phyloP scores from a whole-genome alignment of 2,329 filamentous ascomycete species.

The Ascosphaera apis region DNA sequence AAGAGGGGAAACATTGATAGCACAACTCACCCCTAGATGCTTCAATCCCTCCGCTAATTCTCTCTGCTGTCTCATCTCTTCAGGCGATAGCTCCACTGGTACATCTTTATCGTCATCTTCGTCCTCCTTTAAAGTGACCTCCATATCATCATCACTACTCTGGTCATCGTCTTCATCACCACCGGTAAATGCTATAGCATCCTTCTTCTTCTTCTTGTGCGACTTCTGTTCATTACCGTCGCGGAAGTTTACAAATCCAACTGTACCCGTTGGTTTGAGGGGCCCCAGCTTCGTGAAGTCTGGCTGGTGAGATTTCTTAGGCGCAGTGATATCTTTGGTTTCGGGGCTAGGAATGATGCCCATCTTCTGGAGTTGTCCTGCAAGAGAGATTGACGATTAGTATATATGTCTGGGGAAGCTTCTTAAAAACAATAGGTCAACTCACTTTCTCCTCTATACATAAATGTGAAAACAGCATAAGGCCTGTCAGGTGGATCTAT shows the following conservation, averaged over 20 bases:
- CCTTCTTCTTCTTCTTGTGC: conserved; percentile 37
- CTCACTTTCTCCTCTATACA: conserved; percentile 88
- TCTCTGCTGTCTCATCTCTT: conserved; percentile 35
- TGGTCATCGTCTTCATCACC: conserved; percentile 49
- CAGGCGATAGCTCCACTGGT: conserved; percentile 29
- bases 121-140: conserved; percentile 44
- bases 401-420: conserved; percentile 5
- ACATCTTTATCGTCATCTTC: conserved; percentile 28
- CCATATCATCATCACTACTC: conserved; percentile 47
- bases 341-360: conserved; percentile 57
- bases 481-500: conserved; percentile 92
- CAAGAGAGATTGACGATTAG: conserved; percentile 5
- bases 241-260: conserved; percentile 74
- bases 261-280: conserved; percentile 64
- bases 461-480: conserved; percentile 92
- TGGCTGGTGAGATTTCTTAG: conserved; percentile 50
- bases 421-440: conserved; percentile 9
- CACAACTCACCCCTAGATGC: conserved; percentile 36
- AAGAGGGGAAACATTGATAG: background rate
- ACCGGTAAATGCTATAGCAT: conserved; percentile 42
- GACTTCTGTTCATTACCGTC: conserved; percentile 38
- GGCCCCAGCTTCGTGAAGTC: conserved; percentile 72
- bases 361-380: conserved; percentile 92
- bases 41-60: conserved; percentile 40
- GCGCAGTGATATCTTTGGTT: conserved; percentile 33